Percentiles rank a stretch among this genome's conserved stretches.
These are phyloP conservation scores for Clonostachys sp. DNA, from an alignment of 2,329 filamentous ascomycete genomes.

Conservation along the genomic window DNA sequence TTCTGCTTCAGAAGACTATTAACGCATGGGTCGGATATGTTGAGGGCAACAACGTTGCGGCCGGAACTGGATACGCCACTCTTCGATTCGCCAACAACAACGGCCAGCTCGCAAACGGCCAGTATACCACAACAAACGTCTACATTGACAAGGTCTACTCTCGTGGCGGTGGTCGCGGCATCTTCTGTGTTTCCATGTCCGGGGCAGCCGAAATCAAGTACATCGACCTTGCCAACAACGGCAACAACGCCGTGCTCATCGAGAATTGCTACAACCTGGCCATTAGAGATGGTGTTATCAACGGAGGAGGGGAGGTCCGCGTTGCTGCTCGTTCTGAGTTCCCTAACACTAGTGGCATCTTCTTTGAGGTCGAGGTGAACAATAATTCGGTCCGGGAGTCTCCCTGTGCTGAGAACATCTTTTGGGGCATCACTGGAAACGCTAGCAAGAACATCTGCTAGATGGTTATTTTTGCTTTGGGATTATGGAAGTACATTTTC, in stretches of 20 bases:
- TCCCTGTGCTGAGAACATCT: slow-evolving; percentile 2
- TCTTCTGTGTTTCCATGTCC: slow-evolving; percentile 4
- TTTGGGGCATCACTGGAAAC: slow-evolving; percentile 1
- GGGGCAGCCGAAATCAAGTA: slow-evolving; percentile 1
- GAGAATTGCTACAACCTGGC: slow-evolving; percentile 4
- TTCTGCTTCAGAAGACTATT: slow-evolving; percentile 1
- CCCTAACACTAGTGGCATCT: slow-evolving; percentile 2
- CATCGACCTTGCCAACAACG: slow-evolving; percentile 3
- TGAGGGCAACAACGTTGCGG: slow-evolving; percentile 2
- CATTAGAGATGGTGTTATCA: not conserved
- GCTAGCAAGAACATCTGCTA: slow-evolving; percentile 2
- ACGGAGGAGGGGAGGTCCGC: slow-evolving; percentile 2
- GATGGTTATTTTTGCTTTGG: too few species aligned
- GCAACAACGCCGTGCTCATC: slow-evolving; percentile 3
- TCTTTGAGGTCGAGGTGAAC: slow-evolving; percentile 1
- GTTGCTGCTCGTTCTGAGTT: slow-evolving; percentile 3
- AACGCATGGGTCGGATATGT: slow-evolving; percentile 2
- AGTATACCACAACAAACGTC: slow-evolving; percentile 2
- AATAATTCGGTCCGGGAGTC: not conserved
- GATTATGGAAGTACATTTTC: too few species aligned
- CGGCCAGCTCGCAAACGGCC: not conserved
- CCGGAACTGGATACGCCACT: slow-evolving; percentile 2
- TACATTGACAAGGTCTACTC: slow-evolving; percentile 1
- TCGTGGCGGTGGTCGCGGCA: slow-evolving; percentile 2
- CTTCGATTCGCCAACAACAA: slow-evolving; percentile 3